Evolutionary conservation across 1,284 basidiomycete species (phyloP).

Genomic region (Leucoagaricus sp.): DNA sequence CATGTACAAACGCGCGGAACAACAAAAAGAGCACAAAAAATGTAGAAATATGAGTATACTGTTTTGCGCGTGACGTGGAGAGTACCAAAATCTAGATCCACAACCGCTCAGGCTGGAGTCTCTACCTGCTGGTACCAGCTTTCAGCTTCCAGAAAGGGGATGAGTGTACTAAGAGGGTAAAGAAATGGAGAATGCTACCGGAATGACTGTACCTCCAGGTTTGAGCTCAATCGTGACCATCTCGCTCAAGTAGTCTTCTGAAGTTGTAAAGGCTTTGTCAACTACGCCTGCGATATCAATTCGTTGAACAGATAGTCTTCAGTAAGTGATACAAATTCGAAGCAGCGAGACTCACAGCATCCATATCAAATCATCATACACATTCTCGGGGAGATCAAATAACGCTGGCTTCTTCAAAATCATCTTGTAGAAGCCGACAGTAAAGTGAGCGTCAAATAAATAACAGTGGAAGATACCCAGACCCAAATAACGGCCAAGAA

Average conservation of each 20-base stretch:
- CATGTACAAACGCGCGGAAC: neutral
- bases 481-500: slow-evolving; percentile 90
- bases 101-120: neutral
- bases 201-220: slow-evolving; percentile 75
- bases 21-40: neutral
- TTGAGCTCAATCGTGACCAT: slow-evolving; percentile 90
- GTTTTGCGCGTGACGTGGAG: neutral
- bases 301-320: slow-evolving; percentile 48
- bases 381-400: slow-evolving; percentile 83
- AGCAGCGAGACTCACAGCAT: slow-evolving; percentile 67
- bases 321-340: neutral
- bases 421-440: slow-evolving; percentile 98
- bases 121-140: too few relatives aligned
- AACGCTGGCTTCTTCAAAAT: slow-evolving; percentile 89
- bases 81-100: neutral
- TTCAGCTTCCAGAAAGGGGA: neutral
- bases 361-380: slow-evolving; percentile 90
- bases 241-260: slow-evolving; percentile 96
- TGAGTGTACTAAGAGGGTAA: neutral
- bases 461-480: slow-evolving; percentile 95
- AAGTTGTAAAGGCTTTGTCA: slow-evolving; percentile 88
- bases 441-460: slow-evolving; percentile 96
- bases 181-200: slow-evolving; percentile 54
- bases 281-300: slow-evolving; percentile 92
- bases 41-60: neutral